phyloP scores from a whole-genome alignment of 2,329 filamentous ascomycete species.

The Cercospora zeina region DNA sequence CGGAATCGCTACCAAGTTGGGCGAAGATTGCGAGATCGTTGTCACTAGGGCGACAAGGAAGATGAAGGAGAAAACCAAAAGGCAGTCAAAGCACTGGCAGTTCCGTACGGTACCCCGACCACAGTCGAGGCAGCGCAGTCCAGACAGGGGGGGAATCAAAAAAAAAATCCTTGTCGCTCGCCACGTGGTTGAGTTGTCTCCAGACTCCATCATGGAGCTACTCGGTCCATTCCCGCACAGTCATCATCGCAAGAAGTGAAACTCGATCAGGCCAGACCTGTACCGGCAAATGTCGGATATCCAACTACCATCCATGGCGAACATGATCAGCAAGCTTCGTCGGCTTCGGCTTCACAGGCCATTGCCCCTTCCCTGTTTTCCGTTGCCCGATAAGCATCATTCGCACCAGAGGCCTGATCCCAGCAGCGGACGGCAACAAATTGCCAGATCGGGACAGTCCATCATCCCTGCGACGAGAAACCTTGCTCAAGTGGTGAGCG shows the following conservation, averaged over 20 bases:
- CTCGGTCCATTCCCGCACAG: too few relatives aligned
- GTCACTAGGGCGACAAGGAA: background rate
- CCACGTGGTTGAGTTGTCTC: constrained; percentile 6
- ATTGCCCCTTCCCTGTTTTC: background rate
- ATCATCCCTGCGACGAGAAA: constrained; percentile 1
- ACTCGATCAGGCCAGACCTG: background rate
- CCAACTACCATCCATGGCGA: background rate
- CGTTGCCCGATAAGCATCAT: background rate
- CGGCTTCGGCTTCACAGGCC: background rate
- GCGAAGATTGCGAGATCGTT: background rate
- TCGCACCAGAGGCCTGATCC: background rate
- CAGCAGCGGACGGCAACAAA: background rate
- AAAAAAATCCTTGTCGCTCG: background rate
- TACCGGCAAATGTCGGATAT: constrained; percentile 13
- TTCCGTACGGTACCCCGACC: background rate
- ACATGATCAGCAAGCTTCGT: constrained; percentile 2
- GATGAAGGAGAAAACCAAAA: background rate
- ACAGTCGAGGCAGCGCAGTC: background rate
- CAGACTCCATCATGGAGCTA: background rate
- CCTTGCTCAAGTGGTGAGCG: background rate
- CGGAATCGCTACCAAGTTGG: background rate
- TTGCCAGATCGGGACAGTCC: constrained; percentile 11
- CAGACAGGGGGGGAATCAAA: background rate
- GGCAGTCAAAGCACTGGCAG: background rate
- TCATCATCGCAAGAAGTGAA: too few relatives aligned